Evolutionary conservation across 768 basidiomycete species (phyloP).

Genomic region (Melanogaster broomeanus): DNA sequence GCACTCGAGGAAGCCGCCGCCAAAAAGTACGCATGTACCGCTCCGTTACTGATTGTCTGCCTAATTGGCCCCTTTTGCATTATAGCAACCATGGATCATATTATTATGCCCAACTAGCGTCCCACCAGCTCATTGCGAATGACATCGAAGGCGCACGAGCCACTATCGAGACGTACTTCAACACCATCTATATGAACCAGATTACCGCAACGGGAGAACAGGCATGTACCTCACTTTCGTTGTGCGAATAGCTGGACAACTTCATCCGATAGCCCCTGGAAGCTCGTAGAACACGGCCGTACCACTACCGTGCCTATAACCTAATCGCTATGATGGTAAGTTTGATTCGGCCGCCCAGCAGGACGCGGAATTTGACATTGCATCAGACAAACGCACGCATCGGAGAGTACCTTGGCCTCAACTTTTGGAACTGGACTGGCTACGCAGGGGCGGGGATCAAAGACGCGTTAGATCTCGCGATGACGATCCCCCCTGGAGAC

Average conservation of each 20-base stretch:
- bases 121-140: slow-evolving; percentile 55
- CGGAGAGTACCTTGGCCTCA: slow-evolving; percentile 44
- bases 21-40: slow-evolving; percentile 47
- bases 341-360: slow-evolving; percentile 15
- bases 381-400: slow-evolving; percentile 58
- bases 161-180: slow-evolving; percentile 52
- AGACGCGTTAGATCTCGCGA: slow-evolving; percentile 57
- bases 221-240: slow-evolving; percentile 27
- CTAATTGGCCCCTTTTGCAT: neutral
- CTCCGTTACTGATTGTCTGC: neutral
- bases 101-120: slow-evolving; percentile 60
- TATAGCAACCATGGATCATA: slow-evolving; percentile 67
- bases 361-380: neutral
- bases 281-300: slow-evolving; percentile 59
- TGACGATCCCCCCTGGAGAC: slow-evolving; percentile 39
- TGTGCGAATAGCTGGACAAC: neutral
- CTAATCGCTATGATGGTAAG: slow-evolving; percentile 64
- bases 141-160: slow-evolving; percentile 50
- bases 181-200: slow-evolving; percentile 48
- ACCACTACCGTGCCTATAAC: slow-evolving; percentile 70
- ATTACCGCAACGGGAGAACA: slow-evolving; percentile 61
- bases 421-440: slow-evolving; percentile 53
- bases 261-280: slow-evolving; percentile 51
- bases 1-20: slow-evolving; percentile 48
- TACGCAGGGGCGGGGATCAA: slow-evolving; percentile 54